These are phyloP conservation scores for Chlorella sp. DNA, from an alignment of 139 green algal genomes.

Conservation along the genomic window DNA sequence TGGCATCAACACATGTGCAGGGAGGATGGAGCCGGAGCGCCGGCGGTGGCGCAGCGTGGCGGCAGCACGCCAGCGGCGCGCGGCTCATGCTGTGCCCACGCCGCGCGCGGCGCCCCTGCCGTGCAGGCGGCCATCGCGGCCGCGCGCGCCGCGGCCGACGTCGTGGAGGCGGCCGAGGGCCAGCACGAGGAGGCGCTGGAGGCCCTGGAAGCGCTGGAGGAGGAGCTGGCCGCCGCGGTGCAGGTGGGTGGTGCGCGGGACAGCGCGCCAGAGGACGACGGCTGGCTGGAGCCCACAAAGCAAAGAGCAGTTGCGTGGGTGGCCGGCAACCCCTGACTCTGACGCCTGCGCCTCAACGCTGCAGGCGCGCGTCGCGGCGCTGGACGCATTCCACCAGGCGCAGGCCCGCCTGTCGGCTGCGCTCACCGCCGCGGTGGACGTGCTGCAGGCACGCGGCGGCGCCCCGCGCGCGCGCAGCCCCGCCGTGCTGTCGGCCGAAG, in stretches of 20 bases:
- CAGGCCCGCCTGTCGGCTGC: background rate
- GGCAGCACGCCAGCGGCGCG: no score
- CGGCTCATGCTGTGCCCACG: no score
- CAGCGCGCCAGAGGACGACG: background rate
- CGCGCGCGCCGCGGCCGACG: background rate
- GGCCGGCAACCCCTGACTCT: background rate
- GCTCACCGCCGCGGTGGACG: background rate
- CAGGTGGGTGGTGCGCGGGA: background rate
- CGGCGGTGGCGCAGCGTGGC: no score
- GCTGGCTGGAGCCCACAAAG: background rate
- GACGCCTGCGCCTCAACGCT: background rate
- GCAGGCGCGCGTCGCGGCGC: background rate
- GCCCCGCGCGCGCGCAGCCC: background rate
- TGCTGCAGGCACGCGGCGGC: conserved; percentile 4
- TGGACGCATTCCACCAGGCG: background rate
- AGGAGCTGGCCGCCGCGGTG: background rate
- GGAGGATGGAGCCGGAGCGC: no score
- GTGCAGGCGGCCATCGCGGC: background rate
- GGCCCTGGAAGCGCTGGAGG: conserved; percentile 9
- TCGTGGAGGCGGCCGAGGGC: conserved; percentile 16
- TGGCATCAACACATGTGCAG: no score
- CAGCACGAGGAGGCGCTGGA: conserved; percentile 6
- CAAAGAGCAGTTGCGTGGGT: background rate
- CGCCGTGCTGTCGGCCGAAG: background rate
- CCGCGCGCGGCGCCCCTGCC: no score